Evolutionary conservation across 1,284 basidiomycete species (phyloP), one percentile per base, ranked within the genome.

Genomic region (Testicularia cyperi): DNA sequence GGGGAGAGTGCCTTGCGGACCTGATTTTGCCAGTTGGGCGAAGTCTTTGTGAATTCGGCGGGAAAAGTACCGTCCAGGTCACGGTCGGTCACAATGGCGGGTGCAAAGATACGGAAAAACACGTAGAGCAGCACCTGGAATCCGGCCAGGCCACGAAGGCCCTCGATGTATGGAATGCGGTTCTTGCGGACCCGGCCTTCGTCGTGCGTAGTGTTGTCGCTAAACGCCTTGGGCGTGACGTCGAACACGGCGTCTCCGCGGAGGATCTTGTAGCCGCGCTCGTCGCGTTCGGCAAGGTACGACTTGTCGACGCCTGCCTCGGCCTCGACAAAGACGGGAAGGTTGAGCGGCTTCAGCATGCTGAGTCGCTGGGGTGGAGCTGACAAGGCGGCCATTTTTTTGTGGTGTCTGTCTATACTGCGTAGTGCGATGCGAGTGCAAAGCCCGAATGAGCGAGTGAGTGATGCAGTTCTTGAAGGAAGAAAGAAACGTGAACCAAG

Each of bases 41-140:
- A 58, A 23, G 49, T 52, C 44, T 51, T 48, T 10, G 54, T 48
- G 35, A 65, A 64, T n/a, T 42, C 54, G 26, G 64, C 64, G 6
- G 64, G 64, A 36, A 49, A 52, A 6, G 44, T 53, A 26, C 55
- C 55, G 30, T 60, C 54, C 5, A 38, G 18, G 13, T 67, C 64
- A 24, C 58, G 57, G n/a, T 63, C 58, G 3, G 58, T 58, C 3
- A 60, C 56, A 14, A 67, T 44, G 0, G 64, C 64, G 10, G 67
- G 64, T 4, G 64, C 60, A 20, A 70, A 61, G 38, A 65, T 43
- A 20, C 65, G 54, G 45, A 70, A 68, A 30, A 70, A 70, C 44
- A 61, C 35, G 47, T 48, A 70, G 29, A 70, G 61, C 9, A 67
- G 46, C 6, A 56, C 60, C 16, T 70, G 54, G 15, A 70, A 42